Evolutionary conservation across 1,284 basidiomycete species (phyloP).

Genomic region (Phellopilus nigrolimitatus): DNA sequence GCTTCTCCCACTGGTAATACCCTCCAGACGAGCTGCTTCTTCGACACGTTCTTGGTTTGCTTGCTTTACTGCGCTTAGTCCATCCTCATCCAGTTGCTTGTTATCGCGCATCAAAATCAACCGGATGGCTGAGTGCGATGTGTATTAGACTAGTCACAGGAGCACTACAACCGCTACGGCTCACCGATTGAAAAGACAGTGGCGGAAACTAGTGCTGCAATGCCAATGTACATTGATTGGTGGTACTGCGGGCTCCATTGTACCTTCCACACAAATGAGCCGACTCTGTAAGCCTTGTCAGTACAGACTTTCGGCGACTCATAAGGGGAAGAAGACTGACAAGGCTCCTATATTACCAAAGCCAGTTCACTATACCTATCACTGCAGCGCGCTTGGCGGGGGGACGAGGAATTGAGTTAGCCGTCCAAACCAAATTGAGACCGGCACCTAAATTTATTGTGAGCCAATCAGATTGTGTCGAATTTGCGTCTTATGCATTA

Average conservation of each 20-base stretch:
- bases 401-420: slow-evolving; percentile 27
- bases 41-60: slow-evolving; percentile 9
- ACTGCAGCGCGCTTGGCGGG: slow-evolving; percentile 27
- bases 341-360: slow-evolving; percentile 23
- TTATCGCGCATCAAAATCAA: slow-evolving; percentile 18
- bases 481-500: too few relatives aligned
- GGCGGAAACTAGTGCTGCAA: too few relatives aligned
- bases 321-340: slow-evolving; percentile 18
- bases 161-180: too few relatives aligned
- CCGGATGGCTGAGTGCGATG: slow-evolving; percentile 23
- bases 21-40: slow-evolving; percentile 15
- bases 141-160: too few relatives aligned
- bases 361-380: slow-evolving; percentile 25
- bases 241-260: too few relatives aligned
- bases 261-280: too few relatives aligned
- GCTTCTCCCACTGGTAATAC: slow-evolving; percentile 20
- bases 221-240: too few relatives aligned
- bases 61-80: slow-evolving; percentile 8
- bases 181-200: too few relatives aligned
- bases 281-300: too few relatives aligned
- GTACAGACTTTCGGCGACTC: too few relatives aligned
- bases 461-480: too few relatives aligned
- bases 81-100: slow-evolving; percentile 22
- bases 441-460: slow-evolving; percentile 18
- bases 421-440: slow-evolving; percentile 24